Conservation (phyloP, 768 basidiomycete species). For the Rubroboletus pulcherrimus region DNA sequence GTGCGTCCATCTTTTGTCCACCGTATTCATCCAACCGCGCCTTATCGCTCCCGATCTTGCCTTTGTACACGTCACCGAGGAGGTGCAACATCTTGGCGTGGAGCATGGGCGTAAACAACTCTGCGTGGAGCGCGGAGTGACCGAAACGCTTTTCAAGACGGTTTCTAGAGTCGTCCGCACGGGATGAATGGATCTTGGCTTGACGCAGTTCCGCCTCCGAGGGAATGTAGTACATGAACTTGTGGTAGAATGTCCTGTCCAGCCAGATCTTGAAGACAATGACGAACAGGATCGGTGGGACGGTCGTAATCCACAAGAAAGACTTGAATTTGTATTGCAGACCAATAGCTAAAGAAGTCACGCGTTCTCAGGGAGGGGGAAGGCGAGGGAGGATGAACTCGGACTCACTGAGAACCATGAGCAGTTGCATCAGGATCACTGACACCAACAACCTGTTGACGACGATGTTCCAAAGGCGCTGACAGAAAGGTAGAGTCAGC, state of each 20-base stretch:
- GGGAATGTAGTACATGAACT: conserved; percentile 84
- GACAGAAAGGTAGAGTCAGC: not conserved
- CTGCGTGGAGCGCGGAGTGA: conserved; percentile 85
- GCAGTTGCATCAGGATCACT: conserved; percentile 79
- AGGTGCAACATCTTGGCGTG: conserved; percentile 84
- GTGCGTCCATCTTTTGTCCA: conserved; percentile 71
- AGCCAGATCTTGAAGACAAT: conserved; percentile 83
- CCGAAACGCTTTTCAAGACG: conserved; percentile 90
- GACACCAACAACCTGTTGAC: conserved; percentile 82
- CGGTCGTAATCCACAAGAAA: conserved; percentile 76
- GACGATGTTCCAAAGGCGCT: conserved; percentile 94
- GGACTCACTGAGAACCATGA: conserved; percentile 81
- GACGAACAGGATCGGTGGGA: conserved; percentile 83
- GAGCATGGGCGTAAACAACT: conserved; percentile 86
- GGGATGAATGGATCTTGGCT: conserved; percentile 75
- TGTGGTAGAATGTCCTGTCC: conserved; percentile 57
- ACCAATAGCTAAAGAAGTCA: conserved; percentile 62
- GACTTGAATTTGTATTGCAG: conserved; percentile 71
- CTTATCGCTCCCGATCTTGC: conserved; percentile 60
- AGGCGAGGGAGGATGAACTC: not conserved
- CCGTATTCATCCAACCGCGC: conserved; percentile 75
- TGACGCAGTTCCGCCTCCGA: conserved; percentile 69
- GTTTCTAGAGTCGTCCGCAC: conserved; percentile 65
- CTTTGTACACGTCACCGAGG: conserved; percentile 69
- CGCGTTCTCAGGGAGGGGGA: not conserved